These are phyloP conservation scores for Fusarium fujikuroi DNA, from an alignment of 2,329 filamentous ascomycete genomes.

Conservation along the genomic window DNA sequence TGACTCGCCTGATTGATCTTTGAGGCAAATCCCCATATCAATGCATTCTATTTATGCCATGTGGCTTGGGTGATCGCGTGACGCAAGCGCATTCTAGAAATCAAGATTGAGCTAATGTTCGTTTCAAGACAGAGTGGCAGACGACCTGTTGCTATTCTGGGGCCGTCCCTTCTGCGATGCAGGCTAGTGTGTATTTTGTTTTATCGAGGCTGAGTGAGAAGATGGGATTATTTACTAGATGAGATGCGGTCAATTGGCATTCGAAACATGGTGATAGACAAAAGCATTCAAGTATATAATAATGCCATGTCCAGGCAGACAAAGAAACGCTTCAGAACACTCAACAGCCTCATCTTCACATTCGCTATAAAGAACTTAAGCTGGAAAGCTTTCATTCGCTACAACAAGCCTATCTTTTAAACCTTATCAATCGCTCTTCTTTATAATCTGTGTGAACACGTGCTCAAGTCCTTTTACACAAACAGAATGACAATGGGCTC, in stretches of 20 bases:
- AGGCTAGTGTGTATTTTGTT: background rate
- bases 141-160: constrained; percentile 41
- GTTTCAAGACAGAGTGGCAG: constrained; percentile 3
- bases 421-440: background rate
- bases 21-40: background rate
- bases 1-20: too few species aligned
- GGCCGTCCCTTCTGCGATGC: background rate
- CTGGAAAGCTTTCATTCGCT: constrained; percentile 14
- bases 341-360: constrained; percentile 11
- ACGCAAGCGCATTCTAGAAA: background rate
- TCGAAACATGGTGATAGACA: too few species aligned
- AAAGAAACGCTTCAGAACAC: background rate
- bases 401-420: background rate
- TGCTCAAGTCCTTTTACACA: rapidly evolving
- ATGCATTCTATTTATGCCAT: background rate
- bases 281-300: constrained; percentile 16
- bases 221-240: too few species aligned
- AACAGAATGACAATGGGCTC: background rate
- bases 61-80: constrained; percentile 24
- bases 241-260: background rate
- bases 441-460: rapidly evolving
- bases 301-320: background rate
- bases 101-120: background rate
- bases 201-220: constrained; percentile 26
- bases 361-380: constrained; percentile 19